Conservation (phyloP, 2,329 filamentous ascomycete genomes). For the Ascochyta pisi region DNA sequence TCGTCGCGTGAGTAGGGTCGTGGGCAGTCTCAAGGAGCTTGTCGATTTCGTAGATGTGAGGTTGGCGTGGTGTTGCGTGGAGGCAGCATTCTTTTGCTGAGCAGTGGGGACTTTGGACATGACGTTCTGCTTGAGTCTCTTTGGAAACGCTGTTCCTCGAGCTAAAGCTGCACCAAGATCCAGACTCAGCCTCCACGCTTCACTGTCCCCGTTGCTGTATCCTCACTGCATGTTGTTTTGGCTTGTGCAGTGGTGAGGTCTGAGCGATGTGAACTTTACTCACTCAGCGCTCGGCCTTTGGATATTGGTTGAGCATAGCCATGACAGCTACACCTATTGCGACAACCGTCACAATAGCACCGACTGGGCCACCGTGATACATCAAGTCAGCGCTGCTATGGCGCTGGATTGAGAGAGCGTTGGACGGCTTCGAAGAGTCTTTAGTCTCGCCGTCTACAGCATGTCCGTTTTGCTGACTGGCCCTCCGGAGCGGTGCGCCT, state of each 20-base stretch:
- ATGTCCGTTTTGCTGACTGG: slow-evolving; percentile 41
- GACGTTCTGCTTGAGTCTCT: not conserved
- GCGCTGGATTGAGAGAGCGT: slow-evolving; percentile 35
- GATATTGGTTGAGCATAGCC: slow-evolving; percentile 53
- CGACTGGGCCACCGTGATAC: slow-evolving; percentile 47
- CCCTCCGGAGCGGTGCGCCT: slow-evolving; percentile 24
- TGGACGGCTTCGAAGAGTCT: slow-evolving; percentile 29
- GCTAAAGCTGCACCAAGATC: not conserved
- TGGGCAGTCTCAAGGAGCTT: not conserved
- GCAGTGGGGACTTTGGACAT: not conserved
- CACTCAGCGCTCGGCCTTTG: slow-evolving; percentile 54
- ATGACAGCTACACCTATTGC: slow-evolving; percentile 51
- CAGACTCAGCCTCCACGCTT: not conserved
- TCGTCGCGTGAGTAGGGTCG: slow-evolving; percentile 2
- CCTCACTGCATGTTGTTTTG: slow-evolving; percentile 19
- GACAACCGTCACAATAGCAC: slow-evolving; percentile 50
- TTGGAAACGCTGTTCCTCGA: not conserved
- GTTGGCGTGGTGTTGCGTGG: not conserved
- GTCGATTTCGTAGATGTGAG: not conserved
- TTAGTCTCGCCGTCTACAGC: slow-evolving; percentile 31
- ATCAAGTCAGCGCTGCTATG: slow-evolving; percentile 39
- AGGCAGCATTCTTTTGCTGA: not conserved
- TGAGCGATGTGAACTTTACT: slow-evolving; percentile 1
- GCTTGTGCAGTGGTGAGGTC: slow-evolving; percentile 7
- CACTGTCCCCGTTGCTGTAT: not conserved